phyloP scores from a whole-genome alignment of 495 filamentous ascomycete species.

The Immersiella caudata region DNA sequence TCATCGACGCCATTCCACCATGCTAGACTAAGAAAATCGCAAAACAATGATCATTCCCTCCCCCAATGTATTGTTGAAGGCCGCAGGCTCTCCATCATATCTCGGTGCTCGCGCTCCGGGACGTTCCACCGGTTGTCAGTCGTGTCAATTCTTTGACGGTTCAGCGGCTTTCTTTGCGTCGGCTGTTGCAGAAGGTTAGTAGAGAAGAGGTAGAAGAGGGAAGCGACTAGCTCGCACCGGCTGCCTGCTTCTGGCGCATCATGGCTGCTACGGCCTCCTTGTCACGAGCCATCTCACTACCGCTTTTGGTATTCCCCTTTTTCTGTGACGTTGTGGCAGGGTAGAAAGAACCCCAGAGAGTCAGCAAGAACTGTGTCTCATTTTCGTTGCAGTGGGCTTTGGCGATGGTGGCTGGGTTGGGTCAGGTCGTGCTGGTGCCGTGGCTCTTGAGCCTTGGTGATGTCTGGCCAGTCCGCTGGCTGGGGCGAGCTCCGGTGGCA shows the following conservation, averaged over 20 bases:
- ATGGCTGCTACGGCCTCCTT: constrained; percentile 79
- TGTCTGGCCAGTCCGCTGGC: background rate
- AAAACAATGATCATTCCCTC: background rate
- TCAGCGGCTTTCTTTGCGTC: constrained; percentile 55
- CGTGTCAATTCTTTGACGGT: constrained; percentile 32
- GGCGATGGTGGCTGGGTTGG: background rate
- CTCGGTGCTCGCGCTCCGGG: background rate
- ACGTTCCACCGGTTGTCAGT: background rate
- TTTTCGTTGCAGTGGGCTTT: background rate
- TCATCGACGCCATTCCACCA: constrained; percentile 11
- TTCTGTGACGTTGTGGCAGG: constrained; percentile 57
- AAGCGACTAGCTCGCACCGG: constrained; percentile 57
- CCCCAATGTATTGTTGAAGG: background rate
- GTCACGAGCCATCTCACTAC: constrained; percentile 67
- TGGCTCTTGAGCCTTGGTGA: background rate
- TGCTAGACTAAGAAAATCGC: background rate
- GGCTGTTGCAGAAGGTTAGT: constrained; percentile 36
- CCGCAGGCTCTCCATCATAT: background rate
- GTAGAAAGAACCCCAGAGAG: constrained; percentile 22
- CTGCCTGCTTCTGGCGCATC: constrained; percentile 89
- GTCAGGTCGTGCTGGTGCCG: background rate
- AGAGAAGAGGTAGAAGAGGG: constrained; percentile 18
- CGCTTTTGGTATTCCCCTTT: constrained; percentile 57
- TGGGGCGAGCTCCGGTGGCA: background rate
- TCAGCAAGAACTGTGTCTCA: constrained; percentile 27